Evolutionary conservation across 176 grass and related monocot species (phyloP).

Genomic region (Oryza meyeriana): DNA sequence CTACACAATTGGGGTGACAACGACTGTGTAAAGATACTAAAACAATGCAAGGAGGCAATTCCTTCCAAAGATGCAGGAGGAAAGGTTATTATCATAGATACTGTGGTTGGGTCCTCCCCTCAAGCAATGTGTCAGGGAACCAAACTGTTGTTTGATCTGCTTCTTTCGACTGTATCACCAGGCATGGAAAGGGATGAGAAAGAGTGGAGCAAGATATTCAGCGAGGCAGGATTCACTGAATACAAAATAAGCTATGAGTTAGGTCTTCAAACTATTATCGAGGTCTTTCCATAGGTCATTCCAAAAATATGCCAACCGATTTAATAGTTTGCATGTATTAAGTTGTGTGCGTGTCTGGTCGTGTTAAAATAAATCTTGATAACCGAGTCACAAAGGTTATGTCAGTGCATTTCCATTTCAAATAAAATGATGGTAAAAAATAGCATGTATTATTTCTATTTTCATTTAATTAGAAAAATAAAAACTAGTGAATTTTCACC

Average conservation of each 20-base stretch:
- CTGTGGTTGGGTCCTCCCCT: background rate
- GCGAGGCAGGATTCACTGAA: background rate
- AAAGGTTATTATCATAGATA: slow-evolving; percentile 45
- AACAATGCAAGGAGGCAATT: slow-evolving; percentile 47
- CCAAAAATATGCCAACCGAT: too few relatives aligned
- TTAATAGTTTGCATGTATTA: too few relatives aligned
- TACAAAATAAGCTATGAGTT: slow-evolving; percentile 11
- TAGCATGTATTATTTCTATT: too few relatives aligned
- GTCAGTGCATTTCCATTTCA: too few relatives aligned
- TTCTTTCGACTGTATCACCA: background rate
- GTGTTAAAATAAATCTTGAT: too few relatives aligned
- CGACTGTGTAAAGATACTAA: slow-evolving; percentile 44
- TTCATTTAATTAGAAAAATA: too few relatives aligned
- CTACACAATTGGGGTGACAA: slow-evolving; percentile 44
- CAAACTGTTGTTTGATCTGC: background rate
- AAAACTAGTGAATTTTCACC: too few relatives aligned
- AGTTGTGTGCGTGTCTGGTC: too few relatives aligned
- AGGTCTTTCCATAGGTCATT: slow-evolving; percentile 43
- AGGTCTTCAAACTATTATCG: slow-evolving; percentile 22
- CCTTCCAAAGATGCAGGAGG: slow-evolving; percentile 26
- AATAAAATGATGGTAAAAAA: too few relatives aligned
- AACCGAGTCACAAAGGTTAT: too few relatives aligned
- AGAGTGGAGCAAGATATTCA: background rate
- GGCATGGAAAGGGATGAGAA: background rate
- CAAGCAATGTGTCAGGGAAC: background rate